Evolutionary conservation across 176 grass and related monocot species (phyloP).

Genomic region (Zea mays): Zm-B73-REFERENCE-NAM-5.0 NC_050098.1:58606501-58607000

Average conservation of each 20-base stretch:
- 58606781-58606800: constrained; percentile 1
- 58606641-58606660: constrained; percentile 99
- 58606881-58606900: neutral
- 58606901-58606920: neutral
- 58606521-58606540: constrained; percentile 97
- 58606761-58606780: constrained; percentile 73
- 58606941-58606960: neutral
- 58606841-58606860: constrained; percentile 18
- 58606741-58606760: constrained; percentile 93
- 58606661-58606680: constrained; percentile 97
- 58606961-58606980: constrained; percentile 13
- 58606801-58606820: constrained; percentile 19
- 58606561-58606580: constrained; percentile 98
- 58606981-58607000: neutral
- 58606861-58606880: constrained; percentile 18
- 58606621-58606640: constrained; percentile 94
- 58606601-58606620: constrained; percentile 94
- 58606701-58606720: constrained; percentile 89
- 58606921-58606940: neutral
- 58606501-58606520: constrained; percentile 96
- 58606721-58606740: constrained; percentile 93
- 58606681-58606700: constrained; percentile 92
- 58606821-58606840: constrained; percentile 13
- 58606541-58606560: constrained; percentile 95
- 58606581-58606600: constrained; percentile 91